phyloP scores from a whole-genome alignment of 2,329 filamentous ascomycete genomes.

The Cladorrhinum sp. region DNA sequence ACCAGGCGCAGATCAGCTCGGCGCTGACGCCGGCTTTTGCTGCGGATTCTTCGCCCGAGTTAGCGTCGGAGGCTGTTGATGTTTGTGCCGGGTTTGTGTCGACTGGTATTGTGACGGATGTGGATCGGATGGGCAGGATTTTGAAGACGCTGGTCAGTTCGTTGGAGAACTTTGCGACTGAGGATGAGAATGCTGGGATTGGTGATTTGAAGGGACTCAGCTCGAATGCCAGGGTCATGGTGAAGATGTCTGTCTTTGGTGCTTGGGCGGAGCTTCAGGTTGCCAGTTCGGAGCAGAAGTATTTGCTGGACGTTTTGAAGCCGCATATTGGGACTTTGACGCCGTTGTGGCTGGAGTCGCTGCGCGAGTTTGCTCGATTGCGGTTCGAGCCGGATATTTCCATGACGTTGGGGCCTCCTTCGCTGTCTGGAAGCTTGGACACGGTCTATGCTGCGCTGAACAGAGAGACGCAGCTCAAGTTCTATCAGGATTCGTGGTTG shows the following conservation, averaged over 20 bases:
- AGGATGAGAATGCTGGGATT: constrained; percentile 78
- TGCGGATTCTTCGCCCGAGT: constrained; percentile 88
- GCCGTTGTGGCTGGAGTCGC: constrained; percentile 87
- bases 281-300: constrained; percentile 86
- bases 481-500: constrained; percentile 97
- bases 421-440: constrained; percentile 80
- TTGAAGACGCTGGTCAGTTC: constrained; percentile 88
- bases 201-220: constrained; percentile 90
- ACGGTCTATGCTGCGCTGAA: constrained; percentile 94
- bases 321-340: constrained; percentile 88
- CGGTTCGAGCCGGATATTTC: constrained; percentile 96
- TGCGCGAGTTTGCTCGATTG: constrained; percentile 88
- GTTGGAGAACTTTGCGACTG: constrained; percentile 84
- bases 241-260: constrained; percentile 94
- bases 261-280: constrained; percentile 98
- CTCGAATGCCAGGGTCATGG: constrained; percentile 96
- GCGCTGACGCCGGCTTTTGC: constrained; percentile 95
- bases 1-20: constrained; percentile 96
- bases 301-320: constrained; percentile 81
- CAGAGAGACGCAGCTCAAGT: constrained; percentile 85
- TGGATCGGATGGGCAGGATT: constrained; percentile 98
- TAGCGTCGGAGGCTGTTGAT: constrained; percentile 93
- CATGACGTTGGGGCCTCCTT: constrained; percentile 77
- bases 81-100: constrained; percentile 98
- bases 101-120: constrained; percentile 93